Conservation (phyloP, 768 basidiomycete genomes). For the Pisolithus tinctorius region DNA sequence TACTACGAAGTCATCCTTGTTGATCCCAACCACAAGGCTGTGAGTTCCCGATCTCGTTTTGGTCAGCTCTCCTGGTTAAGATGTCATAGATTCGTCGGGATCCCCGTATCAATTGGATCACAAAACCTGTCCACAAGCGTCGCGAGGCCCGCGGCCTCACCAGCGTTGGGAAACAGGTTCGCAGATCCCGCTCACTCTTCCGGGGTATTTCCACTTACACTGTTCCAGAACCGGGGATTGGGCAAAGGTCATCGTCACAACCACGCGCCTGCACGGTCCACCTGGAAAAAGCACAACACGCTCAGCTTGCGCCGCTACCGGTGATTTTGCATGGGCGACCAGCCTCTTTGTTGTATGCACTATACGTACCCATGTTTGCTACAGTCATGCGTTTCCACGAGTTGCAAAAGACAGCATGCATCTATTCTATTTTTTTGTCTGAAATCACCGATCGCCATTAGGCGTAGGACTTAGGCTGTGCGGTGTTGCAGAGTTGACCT, state of each 20-base stretch:
- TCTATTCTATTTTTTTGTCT: not conserved
- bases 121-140: conserved; percentile 97
- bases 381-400: conserved; percentile 15
- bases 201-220: conserved; percentile 1
- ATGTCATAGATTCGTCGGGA: conserved; percentile 78
- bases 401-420: conserved; percentile 10
- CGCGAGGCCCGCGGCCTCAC: conserved; percentile 98
- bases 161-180: conserved; percentile 89
- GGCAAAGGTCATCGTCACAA: conserved; percentile 96
- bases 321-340: conserved; percentile 30
- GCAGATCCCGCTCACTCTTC: conserved; percentile 11
- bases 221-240: conserved; percentile 81
- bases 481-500: conserved; percentile 6
- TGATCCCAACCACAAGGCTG: conserved; percentile 91
- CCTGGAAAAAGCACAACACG: conserved; percentile 99
- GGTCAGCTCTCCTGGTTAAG: conserved; percentile 6
- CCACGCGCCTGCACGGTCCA: conserved; percentile 82
- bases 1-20: conserved; percentile 99
- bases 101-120: conserved; percentile 98
- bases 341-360: conserved; percentile 6
- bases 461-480: not conserved
- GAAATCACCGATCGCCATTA: too few species aligned
- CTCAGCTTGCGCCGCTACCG: conserved; percentile 87
- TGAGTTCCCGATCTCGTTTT: conserved; percentile 33
- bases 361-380: conserved; percentile 23